phyloP scores from a whole-genome alignment of 1,139 yeast species.

The Candida sojae region DNA sequence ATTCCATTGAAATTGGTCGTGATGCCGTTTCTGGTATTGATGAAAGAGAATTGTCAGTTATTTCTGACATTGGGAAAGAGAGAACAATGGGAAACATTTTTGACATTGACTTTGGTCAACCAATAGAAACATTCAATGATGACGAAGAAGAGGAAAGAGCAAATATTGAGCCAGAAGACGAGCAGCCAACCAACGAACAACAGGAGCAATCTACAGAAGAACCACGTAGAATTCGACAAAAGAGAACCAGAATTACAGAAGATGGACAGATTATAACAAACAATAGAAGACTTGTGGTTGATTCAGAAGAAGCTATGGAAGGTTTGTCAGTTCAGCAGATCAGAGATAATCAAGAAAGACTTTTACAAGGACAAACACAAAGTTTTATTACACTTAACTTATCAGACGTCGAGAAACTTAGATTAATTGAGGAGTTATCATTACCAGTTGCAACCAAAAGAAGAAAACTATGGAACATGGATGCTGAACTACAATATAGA shows the following conservation, averaged over 20 bases:
- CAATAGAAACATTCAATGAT: slow-evolving; percentile 31
- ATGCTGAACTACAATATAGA: slow-evolving; percentile 29
- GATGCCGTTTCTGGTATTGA: slow-evolving; percentile 26
- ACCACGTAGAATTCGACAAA: slow-evolving; percentile 24
- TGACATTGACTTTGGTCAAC: slow-evolving; percentile 30
- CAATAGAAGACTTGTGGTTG: slow-evolving; percentile 41
- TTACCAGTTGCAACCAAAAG: slow-evolving; percentile 27
- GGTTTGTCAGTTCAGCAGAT: slow-evolving; percentile 40
- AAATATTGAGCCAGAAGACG: slow-evolving; percentile 19
- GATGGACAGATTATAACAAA: slow-evolving; percentile 41
- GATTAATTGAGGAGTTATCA: slow-evolving; percentile 37
- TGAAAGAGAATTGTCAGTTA: slow-evolving; percentile 23
- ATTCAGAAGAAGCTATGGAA: slow-evolving; percentile 32
- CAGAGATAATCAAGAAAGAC: slow-evolving; percentile 29
- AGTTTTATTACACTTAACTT: slow-evolving; percentile 27
- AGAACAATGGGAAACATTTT: slow-evolving; percentile 17
- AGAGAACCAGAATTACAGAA: slow-evolving; percentile 37
- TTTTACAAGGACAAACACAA: slow-evolving; percentile 17
- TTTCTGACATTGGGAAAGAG: slow-evolving; percentile 31
- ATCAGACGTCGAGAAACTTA: slow-evolving; percentile 35
- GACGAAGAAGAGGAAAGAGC: slow-evolving; percentile 17
- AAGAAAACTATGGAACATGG: slow-evolving; percentile 39
- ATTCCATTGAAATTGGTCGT: slow-evolving; percentile 53
- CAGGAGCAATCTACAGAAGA: slow-evolving; percentile 14
- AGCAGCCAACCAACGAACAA: slow-evolving; percentile 14